A percentile compares a stretch with the other conserved stretches of the same genome.
Conservation (phyloP, 495 filamentous ascomycete genomes). For the Elasticomyces elasticus region DNA sequence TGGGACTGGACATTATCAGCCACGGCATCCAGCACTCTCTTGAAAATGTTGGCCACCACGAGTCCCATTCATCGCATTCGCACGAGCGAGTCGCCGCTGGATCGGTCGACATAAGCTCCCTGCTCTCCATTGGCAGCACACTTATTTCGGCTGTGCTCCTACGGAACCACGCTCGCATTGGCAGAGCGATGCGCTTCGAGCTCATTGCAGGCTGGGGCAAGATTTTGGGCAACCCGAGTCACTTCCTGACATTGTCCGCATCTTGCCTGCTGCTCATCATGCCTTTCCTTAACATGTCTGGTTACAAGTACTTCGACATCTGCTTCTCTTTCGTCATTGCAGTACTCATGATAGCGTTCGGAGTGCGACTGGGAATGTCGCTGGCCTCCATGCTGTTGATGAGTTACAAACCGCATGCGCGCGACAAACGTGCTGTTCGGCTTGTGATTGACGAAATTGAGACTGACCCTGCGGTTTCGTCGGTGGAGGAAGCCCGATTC, state of each 20-base stretch:
- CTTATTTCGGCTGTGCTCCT: conserved; percentile 77
- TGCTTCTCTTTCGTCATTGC: conserved; percentile 70
- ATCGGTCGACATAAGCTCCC: conserved; percentile 67
- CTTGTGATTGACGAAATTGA: conserved; percentile 78
- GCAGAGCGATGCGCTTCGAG: conserved; percentile 67
- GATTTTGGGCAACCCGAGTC: conserved; percentile 80
- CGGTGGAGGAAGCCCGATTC: conserved; percentile 81
- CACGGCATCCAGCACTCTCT: conserved; percentile 87
- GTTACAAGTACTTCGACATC: conserved; percentile 73
- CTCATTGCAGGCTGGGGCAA: conserved; percentile 73
- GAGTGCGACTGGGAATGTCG: conserved; percentile 67
- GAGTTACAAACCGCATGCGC: conserved; percentile 56
- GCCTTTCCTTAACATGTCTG: conserved; percentile 64
- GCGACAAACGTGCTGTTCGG: conserved; percentile 37
- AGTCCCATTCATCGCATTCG: conserved; percentile 59
- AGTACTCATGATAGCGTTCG: conserved; percentile 74
- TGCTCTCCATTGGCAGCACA: conserved; percentile 81
- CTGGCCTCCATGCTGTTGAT: conserved; percentile 91
- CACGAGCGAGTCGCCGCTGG: conserved; percentile 63
- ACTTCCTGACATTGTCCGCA: conserved; percentile 83
- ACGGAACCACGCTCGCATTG: conserved; percentile 89
- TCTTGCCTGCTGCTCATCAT: conserved; percentile 71
- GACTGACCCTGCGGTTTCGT: conserved; percentile 60
- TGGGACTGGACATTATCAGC: conserved; percentile 88
- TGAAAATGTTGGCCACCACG: conserved; percentile 47